These are phyloP conservation scores for Mytilinidion resinicola DNA, from an alignment of 495 filamentous ascomycete genomes.

Conservation along the genomic window DNA sequence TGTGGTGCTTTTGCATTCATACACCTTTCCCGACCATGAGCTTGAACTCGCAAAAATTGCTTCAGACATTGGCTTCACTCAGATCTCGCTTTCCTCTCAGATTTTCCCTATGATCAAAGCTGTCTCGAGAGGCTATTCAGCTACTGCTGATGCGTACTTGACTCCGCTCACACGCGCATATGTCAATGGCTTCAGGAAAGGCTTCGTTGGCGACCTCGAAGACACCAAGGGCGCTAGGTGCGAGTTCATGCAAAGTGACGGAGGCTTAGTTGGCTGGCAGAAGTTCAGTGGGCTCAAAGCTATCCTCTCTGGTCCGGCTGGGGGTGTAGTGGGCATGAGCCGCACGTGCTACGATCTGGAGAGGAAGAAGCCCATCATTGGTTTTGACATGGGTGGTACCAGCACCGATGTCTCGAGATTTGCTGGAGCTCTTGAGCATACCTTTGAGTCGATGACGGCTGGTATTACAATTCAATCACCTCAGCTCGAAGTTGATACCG, in stretches of 20 bases:
- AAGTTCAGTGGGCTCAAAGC: constrained; percentile 53
- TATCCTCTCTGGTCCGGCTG: constrained; percentile 56
- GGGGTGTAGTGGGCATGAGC: constrained; percentile 41
- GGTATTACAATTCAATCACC: constrained; percentile 34
- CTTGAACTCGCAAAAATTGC: constrained; percentile 39
- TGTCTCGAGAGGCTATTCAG: constrained; percentile 32
- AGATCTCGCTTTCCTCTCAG: constrained; percentile 8
- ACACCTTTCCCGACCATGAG: constrained; percentile 35
- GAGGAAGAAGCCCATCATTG: constrained; percentile 29
- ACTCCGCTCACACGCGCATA: constrained; percentile 32
- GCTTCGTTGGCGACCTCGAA: constrained; percentile 48
- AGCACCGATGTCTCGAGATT: constrained; percentile 35
- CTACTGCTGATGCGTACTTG: constrained; percentile 34
- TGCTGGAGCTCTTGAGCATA: constrained; percentile 32
- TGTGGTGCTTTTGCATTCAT: constrained; percentile 32
- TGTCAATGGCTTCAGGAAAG: constrained; percentile 34
- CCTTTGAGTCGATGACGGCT: constrained; percentile 32
- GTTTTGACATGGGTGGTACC: constrained; percentile 37
- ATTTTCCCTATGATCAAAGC: constrained; percentile 35
- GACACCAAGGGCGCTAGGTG: constrained; percentile 17
- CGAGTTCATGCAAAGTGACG: constrained; percentile 35
- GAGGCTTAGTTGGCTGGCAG: constrained; percentile 26
- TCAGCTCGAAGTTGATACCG: constrained; percentile 37
- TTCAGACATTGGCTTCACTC: constrained; percentile 9
- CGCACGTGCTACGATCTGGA: constrained; percentile 33